phyloP scores from a whole-genome alignment of 2,329 filamentous ascomycete species.

The Nectriaceae sp. region DNA sequence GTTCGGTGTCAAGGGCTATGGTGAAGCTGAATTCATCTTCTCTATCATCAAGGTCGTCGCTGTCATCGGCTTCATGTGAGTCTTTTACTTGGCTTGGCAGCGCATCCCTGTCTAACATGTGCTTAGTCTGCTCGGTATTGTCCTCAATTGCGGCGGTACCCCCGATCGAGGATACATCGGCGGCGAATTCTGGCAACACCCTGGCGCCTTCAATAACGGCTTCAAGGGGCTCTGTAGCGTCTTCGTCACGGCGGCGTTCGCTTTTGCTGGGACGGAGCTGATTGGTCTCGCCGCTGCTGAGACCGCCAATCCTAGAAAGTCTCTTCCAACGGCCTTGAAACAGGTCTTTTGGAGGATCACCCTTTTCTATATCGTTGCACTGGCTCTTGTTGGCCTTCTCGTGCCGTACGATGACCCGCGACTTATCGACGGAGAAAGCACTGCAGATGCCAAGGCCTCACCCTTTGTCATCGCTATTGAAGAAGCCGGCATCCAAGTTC shows the following conservation, averaged over 20 bases:
- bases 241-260: constrained; percentile 75
- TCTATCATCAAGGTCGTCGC: constrained; percentile 84
- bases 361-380: constrained; percentile 84
- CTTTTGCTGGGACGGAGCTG: constrained; percentile 75
- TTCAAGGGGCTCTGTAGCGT: constrained; percentile 82
- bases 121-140: constrained; percentile 74
- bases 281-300: constrained; percentile 78
- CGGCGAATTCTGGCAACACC: constrained; percentile 72
- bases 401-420: constrained; percentile 71
- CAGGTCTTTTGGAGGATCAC: constrained; percentile 95
- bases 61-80: constrained; percentile 84
- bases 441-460: constrained; percentile 72
- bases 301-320: constrained; percentile 77
- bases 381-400: constrained; percentile 78
- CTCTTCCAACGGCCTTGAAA: constrained; percentile 83
- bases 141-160: constrained; percentile 82
- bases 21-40: constrained; percentile 87
- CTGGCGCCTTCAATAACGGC: constrained; percentile 82
- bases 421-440: constrained; percentile 58
- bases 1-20: constrained; percentile 86
- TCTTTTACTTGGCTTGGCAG: constrained; percentile 12
- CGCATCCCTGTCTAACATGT: constrained; percentile 12
- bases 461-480: constrained; percentile 93
- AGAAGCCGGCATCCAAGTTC: constrained; percentile 76
- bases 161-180: constrained; percentile 77